Evolutionary conservation across 2,329 filamentous ascomycete genomes (phyloP).

Genomic region (Fusarium haematococcum): DNA sequence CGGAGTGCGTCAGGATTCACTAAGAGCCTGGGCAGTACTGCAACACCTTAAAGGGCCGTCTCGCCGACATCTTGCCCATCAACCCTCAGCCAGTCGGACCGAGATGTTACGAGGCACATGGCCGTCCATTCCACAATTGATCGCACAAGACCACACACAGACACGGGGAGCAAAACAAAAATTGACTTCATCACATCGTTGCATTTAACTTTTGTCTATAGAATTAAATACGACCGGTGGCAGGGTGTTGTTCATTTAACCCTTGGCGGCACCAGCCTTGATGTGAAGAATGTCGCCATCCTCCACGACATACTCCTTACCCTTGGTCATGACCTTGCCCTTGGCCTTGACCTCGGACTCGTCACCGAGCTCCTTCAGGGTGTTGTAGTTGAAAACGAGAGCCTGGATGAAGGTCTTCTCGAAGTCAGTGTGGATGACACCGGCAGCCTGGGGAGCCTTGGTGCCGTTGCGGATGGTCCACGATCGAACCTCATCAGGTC

Average conservation of each 20-base stretch:
- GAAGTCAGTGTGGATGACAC: conserved; percentile 98
- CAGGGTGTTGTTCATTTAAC: conserved; percentile 53
- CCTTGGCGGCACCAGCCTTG: conserved; percentile 88
- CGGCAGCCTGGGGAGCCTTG: conserved; percentile 97
- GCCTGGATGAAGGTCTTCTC: conserved; percentile 99
- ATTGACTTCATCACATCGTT: conserved; percentile 35
- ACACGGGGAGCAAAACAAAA: not conserved
- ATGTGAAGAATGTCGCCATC: conserved; percentile 87
- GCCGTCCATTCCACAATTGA: not conserved
- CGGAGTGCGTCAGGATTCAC: not conserved
- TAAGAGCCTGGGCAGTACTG: not conserved
- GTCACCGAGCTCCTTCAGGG: conserved; percentile 87
- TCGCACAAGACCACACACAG: not conserved
- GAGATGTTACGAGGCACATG: not conserved
- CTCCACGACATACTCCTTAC: conserved; percentile 93
- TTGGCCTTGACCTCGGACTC: conserved; percentile 91
- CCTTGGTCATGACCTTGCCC: conserved; percentile 98
- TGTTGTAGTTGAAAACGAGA: conserved; percentile 89
- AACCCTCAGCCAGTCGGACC: not conserved
- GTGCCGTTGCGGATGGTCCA: conserved; percentile 97
- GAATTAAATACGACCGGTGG: conserved; percentile 10
- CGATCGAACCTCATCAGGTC: conserved; percentile 95
- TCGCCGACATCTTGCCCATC: not conserved
- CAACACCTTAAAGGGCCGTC: not conserved
- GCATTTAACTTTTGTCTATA: conserved; percentile 41